phyloP scores from a whole-genome alignment of 2,329 filamentous ascomycete genomes.

The Biscogniauxia sp. region DNA sequence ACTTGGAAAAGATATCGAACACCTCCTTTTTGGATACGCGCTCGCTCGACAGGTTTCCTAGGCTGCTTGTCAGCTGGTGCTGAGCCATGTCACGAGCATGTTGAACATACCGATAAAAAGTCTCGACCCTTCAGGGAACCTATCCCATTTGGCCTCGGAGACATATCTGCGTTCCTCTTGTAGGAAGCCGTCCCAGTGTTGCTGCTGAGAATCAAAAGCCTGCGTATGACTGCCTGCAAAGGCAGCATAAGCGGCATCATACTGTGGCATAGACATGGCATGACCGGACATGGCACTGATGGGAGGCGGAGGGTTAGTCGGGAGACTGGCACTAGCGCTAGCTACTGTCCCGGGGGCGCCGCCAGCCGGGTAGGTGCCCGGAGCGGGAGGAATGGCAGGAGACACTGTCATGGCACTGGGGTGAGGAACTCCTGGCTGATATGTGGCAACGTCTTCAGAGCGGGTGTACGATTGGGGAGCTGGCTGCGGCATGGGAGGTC shows the following conservation, averaged over 20 bases:
- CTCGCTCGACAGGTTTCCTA: slow-evolving; percentile 89
- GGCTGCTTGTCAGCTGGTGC: slow-evolving; percentile 31
- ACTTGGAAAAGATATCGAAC: slow-evolving; percentile 84
- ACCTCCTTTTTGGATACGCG: slow-evolving; percentile 91
- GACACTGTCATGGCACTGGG: slow-evolving; percentile 24
- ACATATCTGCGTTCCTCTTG: slow-evolving; percentile 73
- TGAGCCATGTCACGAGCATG: slow-evolving; percentile 7
- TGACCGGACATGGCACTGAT: slow-evolving; percentile 30
- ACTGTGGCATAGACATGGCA: slow-evolving; percentile 14
- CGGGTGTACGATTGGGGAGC: slow-evolving; percentile 34
- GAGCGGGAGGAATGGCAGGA: slow-evolving; percentile 28
- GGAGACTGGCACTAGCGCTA: slow-evolving; percentile 33
- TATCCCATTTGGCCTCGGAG: slow-evolving; percentile 76
- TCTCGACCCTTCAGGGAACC: slow-evolving; percentile 73
- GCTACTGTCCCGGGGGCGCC: slow-evolving; percentile 33
- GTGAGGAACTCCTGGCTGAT: slow-evolving; percentile 32
- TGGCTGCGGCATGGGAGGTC: slow-evolving; percentile 42
- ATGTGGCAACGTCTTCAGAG: slow-evolving; percentile 26
- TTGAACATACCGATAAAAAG: slow-evolving; percentile 69
- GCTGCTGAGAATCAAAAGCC: slow-evolving; percentile 25
- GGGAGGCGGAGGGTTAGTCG: slow-evolving; percentile 28
- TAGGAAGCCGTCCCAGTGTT: slow-evolving; percentile 70
- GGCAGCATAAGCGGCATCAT: slow-evolving; percentile 12
- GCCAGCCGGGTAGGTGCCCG: slow-evolving; percentile 34
- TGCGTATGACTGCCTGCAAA: slow-evolving; percentile 10